Evolutionary conservation across 805 yeast species (phyloP), one percentile per base, ranked within the genome.

Genomic region (Candida maris): DNA sequence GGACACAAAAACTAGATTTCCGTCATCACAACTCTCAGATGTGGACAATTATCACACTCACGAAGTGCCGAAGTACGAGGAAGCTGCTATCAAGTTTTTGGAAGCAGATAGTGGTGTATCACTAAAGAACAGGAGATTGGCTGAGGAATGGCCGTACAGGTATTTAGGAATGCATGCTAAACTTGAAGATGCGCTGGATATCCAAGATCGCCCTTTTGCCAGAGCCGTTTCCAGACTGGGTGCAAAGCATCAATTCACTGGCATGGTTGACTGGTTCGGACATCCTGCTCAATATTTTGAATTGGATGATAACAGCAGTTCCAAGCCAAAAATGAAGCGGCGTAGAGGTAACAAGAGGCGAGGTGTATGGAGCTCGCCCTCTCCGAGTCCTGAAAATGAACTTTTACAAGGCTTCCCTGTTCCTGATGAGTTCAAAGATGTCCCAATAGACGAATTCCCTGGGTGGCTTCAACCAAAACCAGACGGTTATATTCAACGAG

Each of bases 61-160:
- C 14, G 42, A 39, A 7, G 19, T 73, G 6, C 81, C 84, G 2
- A 60, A 63, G 32, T 78, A 78, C 52, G 87, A 80, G 56, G 65
- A 68, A 27, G 55, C 73, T 50, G 85, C 86, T 0, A 64, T 65
- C 4, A 67, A 67, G 14, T 80, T 79, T 48, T 52, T 80, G 19
- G 59, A 62, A 24, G 61, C 62, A 5, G 87, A 80, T 49, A 49
- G 52, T 1, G 35, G 49, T 2, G 40, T 66, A 3, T 51, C 73
- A 0, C 54, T 73, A 14, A 61, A 66, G 25, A 62, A 75, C 39
- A 57, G 85, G 42, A 54, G 86, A 38, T 61, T 70, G 21, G 42
- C 60, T n/a, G 86, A 80, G 56, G 87, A 80, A 51, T 87, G 95
- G 95, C 81, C 80, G 2, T 82, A 79, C 64, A 61, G 94, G 45